Percentiles rank a stretch among this genome's conserved stretches.
Conservation (phyloP, 805 yeast species). For the Ogataea corticis region DNA sequence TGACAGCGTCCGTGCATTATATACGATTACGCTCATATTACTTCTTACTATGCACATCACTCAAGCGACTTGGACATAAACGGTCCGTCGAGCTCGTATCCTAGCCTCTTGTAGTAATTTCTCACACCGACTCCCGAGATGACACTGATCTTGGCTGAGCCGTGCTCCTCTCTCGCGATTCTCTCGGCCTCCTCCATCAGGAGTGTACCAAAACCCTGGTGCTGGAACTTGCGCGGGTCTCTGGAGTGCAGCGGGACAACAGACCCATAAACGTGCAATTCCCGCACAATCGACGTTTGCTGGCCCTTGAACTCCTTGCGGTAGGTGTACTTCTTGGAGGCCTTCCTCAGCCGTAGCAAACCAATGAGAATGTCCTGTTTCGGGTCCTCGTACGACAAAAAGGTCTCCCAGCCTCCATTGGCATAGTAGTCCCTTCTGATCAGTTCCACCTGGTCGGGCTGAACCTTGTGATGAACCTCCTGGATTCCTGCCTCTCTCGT, state of each 20-base stretch:
- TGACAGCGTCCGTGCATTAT: too few species aligned
- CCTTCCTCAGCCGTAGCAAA: conserved; percentile 80
- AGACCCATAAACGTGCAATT: conserved; percentile 94
- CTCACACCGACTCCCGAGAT: conserved; percentile 98
- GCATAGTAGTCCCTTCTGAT: conserved; percentile 96
- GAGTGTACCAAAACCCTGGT: conserved; percentile 97
- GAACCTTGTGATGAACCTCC: conserved; percentile 95
- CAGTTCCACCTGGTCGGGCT: conserved; percentile 95
- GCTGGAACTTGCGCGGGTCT: conserved; percentile 97
- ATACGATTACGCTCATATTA: not conserved
- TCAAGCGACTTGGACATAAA: conserved; percentile 76
- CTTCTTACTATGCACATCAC: too few species aligned
- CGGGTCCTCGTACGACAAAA: conserved; percentile 94
- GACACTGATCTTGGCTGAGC: conserved; percentile 86
- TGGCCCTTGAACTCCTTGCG: conserved; percentile 83
- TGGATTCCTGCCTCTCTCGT: conserved; percentile 98
- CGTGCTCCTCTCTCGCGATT: conserved; percentile 93
- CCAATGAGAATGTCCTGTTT: conserved; percentile 95
- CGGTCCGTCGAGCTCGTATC: conserved; percentile 93
- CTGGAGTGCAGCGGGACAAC: conserved; percentile 95
- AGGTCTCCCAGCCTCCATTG: conserved; percentile 99
- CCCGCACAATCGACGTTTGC: conserved; percentile 93
- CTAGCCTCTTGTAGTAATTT: conserved; percentile 89
- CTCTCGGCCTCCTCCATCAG: conserved; percentile 98
- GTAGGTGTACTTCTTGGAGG: conserved; percentile 85